phyloP scores from a whole-genome alignment of 805 yeast genomes.

The Kazachstania taianensis region DNA sequence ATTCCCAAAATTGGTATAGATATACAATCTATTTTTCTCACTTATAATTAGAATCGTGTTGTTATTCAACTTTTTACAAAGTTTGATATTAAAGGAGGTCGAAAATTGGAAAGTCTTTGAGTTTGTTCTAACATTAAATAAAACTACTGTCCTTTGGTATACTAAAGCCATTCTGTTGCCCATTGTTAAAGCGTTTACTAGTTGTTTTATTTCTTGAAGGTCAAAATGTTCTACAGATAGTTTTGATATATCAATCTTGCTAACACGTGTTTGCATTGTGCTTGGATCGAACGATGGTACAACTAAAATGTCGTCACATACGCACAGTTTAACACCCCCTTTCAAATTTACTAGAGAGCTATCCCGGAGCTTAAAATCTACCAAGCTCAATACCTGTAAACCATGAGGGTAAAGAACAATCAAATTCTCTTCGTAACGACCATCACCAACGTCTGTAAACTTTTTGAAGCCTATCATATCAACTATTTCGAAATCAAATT shows the following conservation, averaged over 20 bases:
- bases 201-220: constrained; percentile 5
- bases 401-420: constrained; percentile 24
- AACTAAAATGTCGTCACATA: constrained; percentile 13
- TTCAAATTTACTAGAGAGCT: constrained; percentile 17
- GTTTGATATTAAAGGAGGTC: constrained; percentile 11
- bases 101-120: constrained; percentile 15
- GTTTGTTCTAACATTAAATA: constrained; percentile 11
- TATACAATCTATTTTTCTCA: constrained; percentile 13
- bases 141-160: constrained; percentile 4
- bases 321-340: constrained; percentile 13
- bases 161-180: not conserved
- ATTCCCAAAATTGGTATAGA: constrained; percentile 24
- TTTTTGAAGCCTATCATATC: constrained; percentile 23
- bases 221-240: constrained; percentile 7
- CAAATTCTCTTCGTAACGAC: constrained; percentile 16
- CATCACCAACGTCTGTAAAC: constrained; percentile 10
- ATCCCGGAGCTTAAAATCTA: constrained; percentile 19
- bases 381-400: constrained; percentile 20
- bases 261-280: constrained; percentile 3
- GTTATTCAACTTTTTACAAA: constrained; percentile 15
- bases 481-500: constrained; percentile 24
- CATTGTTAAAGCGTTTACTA: no score
- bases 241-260: constrained; percentile 13
- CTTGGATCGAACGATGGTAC: constrained; percentile 12
- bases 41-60: constrained; percentile 17